Evolutionary conservation across 2,329 filamentous ascomycete genomes (phyloP).

Genomic region (Waltergamsia citrina): DNA sequence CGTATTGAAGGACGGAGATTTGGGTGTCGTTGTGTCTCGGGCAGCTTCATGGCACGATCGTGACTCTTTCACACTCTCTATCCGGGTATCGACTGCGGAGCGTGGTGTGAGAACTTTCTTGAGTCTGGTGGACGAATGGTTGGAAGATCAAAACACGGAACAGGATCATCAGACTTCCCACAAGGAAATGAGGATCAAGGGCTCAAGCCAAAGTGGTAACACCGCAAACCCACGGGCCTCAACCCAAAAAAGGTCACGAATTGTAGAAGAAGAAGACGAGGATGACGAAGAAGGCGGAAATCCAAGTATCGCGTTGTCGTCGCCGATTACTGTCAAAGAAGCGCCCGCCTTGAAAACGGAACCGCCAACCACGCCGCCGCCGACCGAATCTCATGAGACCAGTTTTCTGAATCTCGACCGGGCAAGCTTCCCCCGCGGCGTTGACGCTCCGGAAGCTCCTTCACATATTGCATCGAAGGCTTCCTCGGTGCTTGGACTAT

Average conservation of each 20-base stretch:
- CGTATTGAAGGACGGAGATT: neutral
- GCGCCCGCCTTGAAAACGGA: no score
- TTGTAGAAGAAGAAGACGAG: neutral
- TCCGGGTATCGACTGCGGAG: slow-evolving; percentile 3
- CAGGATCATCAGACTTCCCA: neutral
- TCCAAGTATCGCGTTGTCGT: no score
- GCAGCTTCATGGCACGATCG: neutral
- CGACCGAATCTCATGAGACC: neutral
- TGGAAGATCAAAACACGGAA: slow-evolving; percentile 1
- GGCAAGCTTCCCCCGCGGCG: no score
- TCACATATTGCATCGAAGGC: no score
- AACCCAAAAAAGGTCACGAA: no score
- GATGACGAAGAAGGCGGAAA: neutral
- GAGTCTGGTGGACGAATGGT: slow-evolving; percentile 4
- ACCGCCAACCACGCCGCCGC: no score
- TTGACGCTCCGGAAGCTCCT: no score
- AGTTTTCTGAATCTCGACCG: no score
- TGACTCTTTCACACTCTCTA: slow-evolving; percentile 1
- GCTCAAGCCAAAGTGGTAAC: no score
- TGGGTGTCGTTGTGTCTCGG: slow-evolving; percentile 2
- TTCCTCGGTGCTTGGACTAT: neutral
- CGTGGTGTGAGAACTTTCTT: slow-evolving; percentile 2
- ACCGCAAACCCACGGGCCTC: no score
- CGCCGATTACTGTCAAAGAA: no score
- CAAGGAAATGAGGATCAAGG: neutral